Base-by-base conservation (phyloP, 176 grass and related monocot genomes). In the Rhynchospora tenuis region DNA sequence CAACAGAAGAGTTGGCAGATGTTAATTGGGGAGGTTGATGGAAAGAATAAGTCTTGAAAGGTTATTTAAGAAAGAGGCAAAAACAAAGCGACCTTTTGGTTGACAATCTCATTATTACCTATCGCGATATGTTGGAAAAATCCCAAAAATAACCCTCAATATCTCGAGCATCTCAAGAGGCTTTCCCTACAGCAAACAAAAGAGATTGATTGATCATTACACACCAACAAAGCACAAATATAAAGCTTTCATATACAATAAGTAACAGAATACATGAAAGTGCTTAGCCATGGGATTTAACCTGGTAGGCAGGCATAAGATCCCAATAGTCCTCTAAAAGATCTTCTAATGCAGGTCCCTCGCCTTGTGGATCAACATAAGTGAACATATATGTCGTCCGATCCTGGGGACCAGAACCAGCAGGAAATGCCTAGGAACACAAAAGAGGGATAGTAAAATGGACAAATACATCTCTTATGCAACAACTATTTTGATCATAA, bases 341-440 rank as follows among this genome's bases (percentile, higher is more conserved):
- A 63, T 98, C 85, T 87, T 98, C 95, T 64, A 98, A 85, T 68
- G 88, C 89, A 61, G 92, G 95, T 19, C 87, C 88, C 9, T 87
- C 92, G 69, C 64, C 84, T 86, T 89, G 83, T 42, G 92, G 84
- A 84, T 94, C 89, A 84, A 94, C 86, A 55, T 98, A 98, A 86
- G 95, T 98, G 87, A 98, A 98, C 95, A 98, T 93, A 86, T 98
- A 98, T 52, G 92, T 91, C 19, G 95, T 98, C 10, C 95, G 87
- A 81, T 98, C 95, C 62, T 55, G 88, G 2, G 89, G 90, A 85
- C 87, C 90, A 85, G 95, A 93, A 83, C 95, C 95, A 64, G 95
- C 86, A 75, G 95, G 95, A 91, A 98, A 98, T 16, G 92, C 92
- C 94, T 97, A 79, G 59, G 89, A 58, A 52, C 81, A 78, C 81